Percentiles rank a stretch among this genome's conserved stretches.
Evolutionary conservation across 345 rosid species (phyloP).

Genomic region (Populus pruinosa): DNA sequence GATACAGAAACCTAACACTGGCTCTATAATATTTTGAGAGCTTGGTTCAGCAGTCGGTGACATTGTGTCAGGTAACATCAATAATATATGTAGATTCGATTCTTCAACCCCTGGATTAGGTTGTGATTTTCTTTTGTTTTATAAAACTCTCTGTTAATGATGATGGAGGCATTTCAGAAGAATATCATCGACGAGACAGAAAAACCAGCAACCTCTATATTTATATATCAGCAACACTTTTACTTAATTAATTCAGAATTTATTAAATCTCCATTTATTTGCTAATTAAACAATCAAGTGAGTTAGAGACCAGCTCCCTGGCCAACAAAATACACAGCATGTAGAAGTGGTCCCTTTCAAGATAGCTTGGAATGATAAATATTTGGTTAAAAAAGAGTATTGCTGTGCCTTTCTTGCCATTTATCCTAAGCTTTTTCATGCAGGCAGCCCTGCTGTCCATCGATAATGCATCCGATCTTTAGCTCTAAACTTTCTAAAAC

Average conservation of each 20-base stretch:
- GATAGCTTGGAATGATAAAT: neutral
- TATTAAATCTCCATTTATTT: neutral
- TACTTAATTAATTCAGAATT: no score
- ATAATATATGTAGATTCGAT: no score
- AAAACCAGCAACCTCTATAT: no score
- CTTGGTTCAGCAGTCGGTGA: no score
- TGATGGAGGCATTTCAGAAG: neutral
- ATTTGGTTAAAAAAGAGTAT: neutral
- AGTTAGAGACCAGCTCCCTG: neutral
- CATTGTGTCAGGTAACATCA: no score
- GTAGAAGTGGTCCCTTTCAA: neutral
- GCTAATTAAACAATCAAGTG: constrained; percentile 3
- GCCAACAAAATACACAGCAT: neutral
- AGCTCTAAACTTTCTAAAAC: constrained; percentile 52
- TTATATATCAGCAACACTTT: no score
- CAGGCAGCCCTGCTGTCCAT: constrained; percentile 39
- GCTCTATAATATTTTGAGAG: no score
- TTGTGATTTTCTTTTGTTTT: neutral
- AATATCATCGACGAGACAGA: no score
- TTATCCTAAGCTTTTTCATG: neutral
- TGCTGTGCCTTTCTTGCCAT: neutral
- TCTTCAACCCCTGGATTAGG: neutral
- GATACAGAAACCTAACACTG: no score
- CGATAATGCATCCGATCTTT: constrained; percentile 18
- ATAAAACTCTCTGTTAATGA: neutral